Evolutionary conservation across 148 eudicot genomes (phyloP), one percentile per base, ranked within the genome.

Genomic region (Nepenthes gracilis): DNA sequence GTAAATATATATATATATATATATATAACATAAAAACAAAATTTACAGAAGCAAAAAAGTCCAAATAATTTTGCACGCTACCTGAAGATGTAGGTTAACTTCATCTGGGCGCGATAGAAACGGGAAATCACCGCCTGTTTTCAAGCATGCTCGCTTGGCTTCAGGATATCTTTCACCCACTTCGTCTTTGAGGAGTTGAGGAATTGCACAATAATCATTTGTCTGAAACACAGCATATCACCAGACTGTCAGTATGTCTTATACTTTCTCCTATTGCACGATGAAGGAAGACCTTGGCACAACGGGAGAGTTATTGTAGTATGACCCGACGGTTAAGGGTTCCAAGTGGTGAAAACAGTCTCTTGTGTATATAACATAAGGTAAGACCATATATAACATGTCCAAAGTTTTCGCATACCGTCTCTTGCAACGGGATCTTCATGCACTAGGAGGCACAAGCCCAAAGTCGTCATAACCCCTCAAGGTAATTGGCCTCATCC

Each of bases 1-100:
- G 33, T 15, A 43, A 33, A 56, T 3, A 49, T 4, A 49, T n/a
- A 12, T 49, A 49, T 3, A 5, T 49, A 11, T 12, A 6, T 49
- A 2, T 49, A 10, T 6, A 0, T 49, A 2, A 11, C 11, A 5
- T 2, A 11, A 49, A 49, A 11, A 49, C 53, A 49, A 49, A 5
- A n/a, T 49, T 11, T 11, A 11, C 1, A n/a, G 4, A 49, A 49
- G 6, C 48, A 45, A 5, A 45, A 45, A 45, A 45, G 15, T 12
- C 13, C 53, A 49, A 49, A 45, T 49, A 5, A 12, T n/a, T 11
- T 62, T 6, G 51, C 37, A 36, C 12, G 2, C 33, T 75, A 94
- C 99, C 97, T 86, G 97, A 79, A 94, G 91, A 75, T 94, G 97
- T 60, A 94, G 87, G 74, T 89, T 94, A 51, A 94, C 89, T 86